Base-by-base conservation (phyloP, 768 basidiomycete species). In the Termitomyces sp. region DNA sequence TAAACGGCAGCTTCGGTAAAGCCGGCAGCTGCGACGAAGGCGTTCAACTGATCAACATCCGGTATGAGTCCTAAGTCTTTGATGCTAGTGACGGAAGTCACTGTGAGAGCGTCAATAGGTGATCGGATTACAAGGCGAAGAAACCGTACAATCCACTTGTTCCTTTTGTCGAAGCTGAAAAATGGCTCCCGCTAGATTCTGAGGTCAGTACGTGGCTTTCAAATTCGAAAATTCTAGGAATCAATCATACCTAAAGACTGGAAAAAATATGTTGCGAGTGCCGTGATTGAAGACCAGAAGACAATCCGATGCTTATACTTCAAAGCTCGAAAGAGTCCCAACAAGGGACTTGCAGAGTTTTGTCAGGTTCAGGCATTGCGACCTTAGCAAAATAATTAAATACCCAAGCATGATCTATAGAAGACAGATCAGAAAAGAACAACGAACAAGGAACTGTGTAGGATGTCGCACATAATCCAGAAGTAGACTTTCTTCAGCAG, bases 1-100 rank as follows among this genome's bases (percentile, higher is more conserved):
- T 79, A 70, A 4, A 77, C 77, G 7, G 79, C 76, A 18, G 79
- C 77, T 50, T 81, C 79, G 4, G 79, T 77, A 63, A 78, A 83
- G 64, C 88, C 88, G 8, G 85, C 80, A 8, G 87, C 84, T 32
- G 87, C 84, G 11, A 83, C 73, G 67, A 88, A 89, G 18, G 78
- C 78, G 46, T 80, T 81, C 51, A 89, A 66, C 8, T 79, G 69
- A 20, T 67, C 58, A 18, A 82, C 71, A 60, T 78, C 75, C 4
- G 81, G 78, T 8, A 75, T 72, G 22, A 86, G 78, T 7, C 79
- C 82, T 38, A 88, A 61, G 1, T 67, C 68, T 44, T 76, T 72
- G n/a, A 65, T 74, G 60, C 79, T 79, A 2, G 71, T 76, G n/a
- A 83, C 80, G 7, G 54, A 66, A 44, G 69, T 58, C n/a, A 64